Conservation (phyloP, 2,329 filamentous ascomycete species). For the Sporothrix euskadiensis region DNA sequence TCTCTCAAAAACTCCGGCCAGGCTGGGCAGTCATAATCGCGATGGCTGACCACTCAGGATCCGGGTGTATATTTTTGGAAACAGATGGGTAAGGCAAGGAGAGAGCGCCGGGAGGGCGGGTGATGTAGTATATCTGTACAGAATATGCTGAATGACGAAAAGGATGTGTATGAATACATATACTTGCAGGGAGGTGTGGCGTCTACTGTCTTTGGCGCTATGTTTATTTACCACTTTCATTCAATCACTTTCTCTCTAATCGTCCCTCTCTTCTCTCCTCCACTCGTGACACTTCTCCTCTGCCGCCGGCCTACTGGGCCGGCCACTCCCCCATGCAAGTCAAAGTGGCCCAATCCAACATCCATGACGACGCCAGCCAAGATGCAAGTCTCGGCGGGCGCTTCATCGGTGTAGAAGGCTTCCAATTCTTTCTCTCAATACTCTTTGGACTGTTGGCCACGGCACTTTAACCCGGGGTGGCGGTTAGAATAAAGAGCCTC, state of each 20-base stretch:
- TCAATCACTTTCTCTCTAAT: neutral
- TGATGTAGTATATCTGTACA: neutral
- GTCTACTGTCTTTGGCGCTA: neutral
- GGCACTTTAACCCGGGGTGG: neutral
- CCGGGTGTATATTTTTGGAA: conserved; percentile 21
- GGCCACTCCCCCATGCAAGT: conserved; percentile 15
- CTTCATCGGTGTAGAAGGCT: neutral
- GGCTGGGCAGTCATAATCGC: neutral
- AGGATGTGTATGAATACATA: neutral
- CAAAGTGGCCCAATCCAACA: neutral
- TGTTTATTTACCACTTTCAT: neutral
- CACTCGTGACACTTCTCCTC: neutral
- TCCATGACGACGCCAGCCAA: neutral
- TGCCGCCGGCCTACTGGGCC: conserved; percentile 28
- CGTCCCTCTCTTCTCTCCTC: neutral
- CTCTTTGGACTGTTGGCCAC: no score
- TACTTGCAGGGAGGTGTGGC: neutral
- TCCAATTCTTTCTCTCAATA: neutral
- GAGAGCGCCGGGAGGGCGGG: neutral
- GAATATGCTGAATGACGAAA: neutral
- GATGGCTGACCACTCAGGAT: neutral
- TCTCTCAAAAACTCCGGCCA: no score
- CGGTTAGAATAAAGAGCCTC: neutral
- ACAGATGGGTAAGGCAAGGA: conserved; percentile 18
- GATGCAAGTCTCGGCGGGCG: conserved; percentile 4